Evolutionary conservation across 1,284 basidiomycete species (phyloP).

Genomic region (Cryptococcus neoformans): DNA sequence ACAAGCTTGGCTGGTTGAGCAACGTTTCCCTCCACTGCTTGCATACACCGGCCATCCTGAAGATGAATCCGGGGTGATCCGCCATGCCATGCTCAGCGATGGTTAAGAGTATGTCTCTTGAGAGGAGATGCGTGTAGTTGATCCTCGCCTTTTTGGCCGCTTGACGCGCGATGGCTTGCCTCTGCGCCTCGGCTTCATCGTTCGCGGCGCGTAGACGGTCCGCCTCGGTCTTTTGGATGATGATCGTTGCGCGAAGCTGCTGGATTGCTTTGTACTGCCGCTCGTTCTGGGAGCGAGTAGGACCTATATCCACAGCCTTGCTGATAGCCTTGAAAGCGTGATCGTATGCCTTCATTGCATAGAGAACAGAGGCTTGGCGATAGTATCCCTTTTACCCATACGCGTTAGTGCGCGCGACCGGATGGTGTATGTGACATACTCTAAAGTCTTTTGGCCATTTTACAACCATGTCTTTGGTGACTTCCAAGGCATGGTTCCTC

Average conservation of each 20-base stretch:
- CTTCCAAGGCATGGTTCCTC: constrained; percentile 20
- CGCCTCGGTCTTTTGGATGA: constrained; percentile 7
- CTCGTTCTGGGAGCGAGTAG: constrained; percentile 3
- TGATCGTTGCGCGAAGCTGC: constrained; percentile 6
- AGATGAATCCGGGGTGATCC: constrained; percentile 15
- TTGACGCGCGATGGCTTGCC: neutral
- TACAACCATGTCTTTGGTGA: constrained; percentile 20
- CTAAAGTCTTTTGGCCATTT: constrained; percentile 21
- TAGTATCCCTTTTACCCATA: constrained; percentile 25
- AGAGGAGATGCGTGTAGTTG: constrained; percentile 27
- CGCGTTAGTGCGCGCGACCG: neutral
- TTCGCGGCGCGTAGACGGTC: constrained; percentile 2
- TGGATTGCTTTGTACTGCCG: neutral
- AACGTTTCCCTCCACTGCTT: constrained; percentile 25
- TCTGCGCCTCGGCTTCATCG: constrained; percentile 2
- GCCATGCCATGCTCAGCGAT: constrained; percentile 25
- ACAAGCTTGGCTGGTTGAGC: constrained; percentile 16
- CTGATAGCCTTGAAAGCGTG: constrained; percentile 2
- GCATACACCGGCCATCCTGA: constrained; percentile 34
- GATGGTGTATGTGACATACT: constrained; percentile 11
- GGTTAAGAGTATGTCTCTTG: constrained; percentile 28
- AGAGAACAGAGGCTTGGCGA: constrained; percentile 23
- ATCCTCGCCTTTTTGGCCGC: constrained; percentile 9
- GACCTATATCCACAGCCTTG: constrained; percentile 5
- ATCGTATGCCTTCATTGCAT: constrained; percentile 9